Conservation (phyloP, 805 yeast species). For the Isabelozyma gotoi region DNA sequence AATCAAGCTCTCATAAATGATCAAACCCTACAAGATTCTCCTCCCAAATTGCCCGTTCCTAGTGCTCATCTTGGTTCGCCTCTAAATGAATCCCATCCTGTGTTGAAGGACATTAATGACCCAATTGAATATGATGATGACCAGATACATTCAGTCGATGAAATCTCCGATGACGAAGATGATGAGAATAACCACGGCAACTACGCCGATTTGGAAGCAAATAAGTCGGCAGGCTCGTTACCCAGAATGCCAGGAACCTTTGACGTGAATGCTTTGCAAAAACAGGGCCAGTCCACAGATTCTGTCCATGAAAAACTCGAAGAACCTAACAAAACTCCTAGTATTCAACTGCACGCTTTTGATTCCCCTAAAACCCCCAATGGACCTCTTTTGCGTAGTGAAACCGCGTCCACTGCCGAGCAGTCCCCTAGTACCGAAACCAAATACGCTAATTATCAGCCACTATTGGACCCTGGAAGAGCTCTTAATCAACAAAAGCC, state of each 20-base stretch:
- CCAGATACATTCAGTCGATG: background rate
- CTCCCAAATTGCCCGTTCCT: background rate
- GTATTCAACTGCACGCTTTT: background rate
- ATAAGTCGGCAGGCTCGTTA: constrained; percentile 7
- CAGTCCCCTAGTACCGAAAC: background rate
- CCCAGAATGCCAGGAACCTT: constrained; percentile 26
- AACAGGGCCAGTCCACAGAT: constrained; percentile 1
- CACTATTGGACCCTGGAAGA: constrained; percentile 50
- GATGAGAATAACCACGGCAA: background rate
- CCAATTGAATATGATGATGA: background rate
- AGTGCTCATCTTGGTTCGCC: background rate
- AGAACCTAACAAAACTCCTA: background rate
- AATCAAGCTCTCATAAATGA: background rate
- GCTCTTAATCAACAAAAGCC: constrained; percentile 24
- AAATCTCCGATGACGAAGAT: background rate
- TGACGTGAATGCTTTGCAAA: constrained; percentile 13
- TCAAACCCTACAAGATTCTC: background rate
- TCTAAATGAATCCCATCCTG: background rate
- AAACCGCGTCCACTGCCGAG: background rate
- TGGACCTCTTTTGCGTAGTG: background rate
- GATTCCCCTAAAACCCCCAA: background rate
- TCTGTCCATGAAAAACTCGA: background rate
- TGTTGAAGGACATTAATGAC: background rate
- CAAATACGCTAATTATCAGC: constrained; percentile 15
- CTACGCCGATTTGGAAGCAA: background rate